These are phyloP conservation scores for Trichosporon ovoides DNA, from an alignment of 1,284 basidiomycete species.

Conservation along the genomic window DNA sequence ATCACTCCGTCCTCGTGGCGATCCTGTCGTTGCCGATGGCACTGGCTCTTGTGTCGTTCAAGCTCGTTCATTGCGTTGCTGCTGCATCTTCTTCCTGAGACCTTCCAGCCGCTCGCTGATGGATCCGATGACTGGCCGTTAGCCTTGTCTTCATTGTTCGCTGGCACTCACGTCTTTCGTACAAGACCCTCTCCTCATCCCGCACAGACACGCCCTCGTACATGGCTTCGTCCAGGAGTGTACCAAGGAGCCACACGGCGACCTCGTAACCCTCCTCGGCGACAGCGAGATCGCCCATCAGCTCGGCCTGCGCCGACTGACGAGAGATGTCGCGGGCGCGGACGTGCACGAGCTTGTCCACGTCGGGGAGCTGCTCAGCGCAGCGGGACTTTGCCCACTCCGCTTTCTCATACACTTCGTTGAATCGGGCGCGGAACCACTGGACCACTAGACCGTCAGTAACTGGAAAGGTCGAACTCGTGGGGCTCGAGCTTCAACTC, in stretches of 20 bases:
- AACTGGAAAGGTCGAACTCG: background rate
- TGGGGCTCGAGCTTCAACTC: no score
- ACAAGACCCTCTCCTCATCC: constrained; percentile 75
- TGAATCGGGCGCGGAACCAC: constrained; percentile 56
- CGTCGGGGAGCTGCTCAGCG: constrained; percentile 52
- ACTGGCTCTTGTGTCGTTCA: no score
- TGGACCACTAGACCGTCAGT: constrained; percentile 51
- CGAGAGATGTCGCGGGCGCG: constrained; percentile 63
- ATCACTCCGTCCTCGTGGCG: no score
- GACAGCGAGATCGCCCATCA: constrained; percentile 66
- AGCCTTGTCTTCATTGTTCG: no score
- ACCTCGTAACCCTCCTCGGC: constrained; percentile 93
- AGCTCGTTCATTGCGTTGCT: no score
- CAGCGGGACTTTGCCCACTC: constrained; percentile 54
- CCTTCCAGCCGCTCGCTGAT: no score
- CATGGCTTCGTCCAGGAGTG: constrained; percentile 81
- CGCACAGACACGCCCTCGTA: constrained; percentile 74
- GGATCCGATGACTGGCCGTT: no score
- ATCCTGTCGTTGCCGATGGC: no score
- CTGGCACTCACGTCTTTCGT: constrained; percentile 74
- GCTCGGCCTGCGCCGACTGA: constrained; percentile 83
- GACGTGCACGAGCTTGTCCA: constrained; percentile 56
- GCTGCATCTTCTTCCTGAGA: no score
- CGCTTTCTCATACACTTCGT: constrained; percentile 57
- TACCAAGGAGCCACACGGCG: constrained; percentile 84